Percentiles rank a stretch among this genome's conserved stretches.
phyloP scores from a whole-genome alignment of 2,329 filamentous ascomycete genomes.

The Ophiognomonia clavigignenti-juglandacearum region DNA sequence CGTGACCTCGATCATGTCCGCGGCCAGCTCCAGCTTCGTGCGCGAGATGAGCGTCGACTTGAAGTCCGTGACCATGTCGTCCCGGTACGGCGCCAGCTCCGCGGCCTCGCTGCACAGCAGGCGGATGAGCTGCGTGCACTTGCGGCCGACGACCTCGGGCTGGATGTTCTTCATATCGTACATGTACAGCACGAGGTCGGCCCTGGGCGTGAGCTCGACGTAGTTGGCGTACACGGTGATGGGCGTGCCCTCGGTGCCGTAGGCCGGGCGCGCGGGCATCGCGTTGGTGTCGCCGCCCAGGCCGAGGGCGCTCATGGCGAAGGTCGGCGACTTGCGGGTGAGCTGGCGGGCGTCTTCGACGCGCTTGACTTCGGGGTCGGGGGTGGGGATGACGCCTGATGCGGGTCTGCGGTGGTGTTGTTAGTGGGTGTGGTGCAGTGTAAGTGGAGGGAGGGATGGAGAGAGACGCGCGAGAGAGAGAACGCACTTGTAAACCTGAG shows the following conservation, averaged over 20 bases:
- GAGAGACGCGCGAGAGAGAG: too few relatives aligned
- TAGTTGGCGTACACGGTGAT: slow-evolving; percentile 24
- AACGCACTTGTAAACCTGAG: slow-evolving; percentile 8
- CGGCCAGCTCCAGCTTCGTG: slow-evolving; percentile 16
- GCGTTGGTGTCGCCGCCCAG: not conserved
- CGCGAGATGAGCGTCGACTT: slow-evolving; percentile 27
- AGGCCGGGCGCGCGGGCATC: slow-evolving; percentile 19
- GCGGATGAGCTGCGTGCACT: slow-evolving; percentile 18
- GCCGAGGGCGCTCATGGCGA: not conserved
- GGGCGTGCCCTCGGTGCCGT: slow-evolving; percentile 17
- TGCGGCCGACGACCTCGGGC: slow-evolving; percentile 15
- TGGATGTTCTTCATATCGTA: slow-evolving; percentile 18
- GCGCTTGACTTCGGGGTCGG: not conserved
- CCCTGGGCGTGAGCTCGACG: slow-evolving; percentile 14
- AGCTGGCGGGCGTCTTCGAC: slow-evolving; percentile 13
- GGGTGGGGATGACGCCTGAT: not conserved
- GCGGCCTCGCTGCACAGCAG: slow-evolving; percentile 21
- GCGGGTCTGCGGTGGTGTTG: not conserved
- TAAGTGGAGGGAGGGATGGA: not conserved
- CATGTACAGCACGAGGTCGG: slow-evolving; percentile 17
- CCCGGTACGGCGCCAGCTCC: slow-evolving; percentile 13
- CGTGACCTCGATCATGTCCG: slow-evolving; percentile 5
- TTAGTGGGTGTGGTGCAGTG: not conserved
- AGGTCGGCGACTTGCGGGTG: slow-evolving; percentile 2
- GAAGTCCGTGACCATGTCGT: slow-evolving; percentile 29